A percentile compares a stretch with the other conserved stretches of the same genome.
Evolutionary conservation across 139 green algal species (phyloP).

Genomic region (Pleodorina starrii): DNA sequence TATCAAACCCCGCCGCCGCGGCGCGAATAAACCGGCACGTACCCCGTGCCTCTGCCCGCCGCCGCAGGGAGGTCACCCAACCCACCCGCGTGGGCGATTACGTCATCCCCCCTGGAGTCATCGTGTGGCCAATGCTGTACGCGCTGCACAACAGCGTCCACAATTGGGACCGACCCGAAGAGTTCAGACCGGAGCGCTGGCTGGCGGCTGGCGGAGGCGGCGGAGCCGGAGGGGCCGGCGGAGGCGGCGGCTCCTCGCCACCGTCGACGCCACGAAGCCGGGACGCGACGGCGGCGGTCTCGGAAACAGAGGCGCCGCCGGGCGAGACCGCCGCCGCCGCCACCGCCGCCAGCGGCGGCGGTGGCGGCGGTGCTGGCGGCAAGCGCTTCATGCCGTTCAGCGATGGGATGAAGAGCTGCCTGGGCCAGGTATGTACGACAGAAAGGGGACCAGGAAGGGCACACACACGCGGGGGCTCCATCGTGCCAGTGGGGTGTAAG

Average conservation of each 20-base stretch:
- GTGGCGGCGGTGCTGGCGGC: neutral
- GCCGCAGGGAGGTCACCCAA: slow-evolving; percentile 58
- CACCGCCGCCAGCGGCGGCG: neutral
- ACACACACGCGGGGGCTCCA: too few relatives aligned
- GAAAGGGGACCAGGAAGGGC: too few relatives aligned
- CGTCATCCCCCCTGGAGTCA: slow-evolving; percentile 60
- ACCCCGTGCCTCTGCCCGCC: neutral
- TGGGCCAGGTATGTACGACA: slow-evolving; percentile 63
- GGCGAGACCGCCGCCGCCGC: neutral
- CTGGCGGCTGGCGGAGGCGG: neutral
- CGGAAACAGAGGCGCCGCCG: too few relatives aligned
- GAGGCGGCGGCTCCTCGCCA: neutral
- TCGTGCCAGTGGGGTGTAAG: too few relatives aligned
- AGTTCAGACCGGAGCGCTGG: slow-evolving; percentile 51
- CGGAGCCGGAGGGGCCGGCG: neutral
- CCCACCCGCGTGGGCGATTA: slow-evolving; percentile 59
- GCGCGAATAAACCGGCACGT: too few relatives aligned
- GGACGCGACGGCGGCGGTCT: neutral
- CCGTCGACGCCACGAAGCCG: neutral
- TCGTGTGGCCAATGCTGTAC: slow-evolving; percentile 78
- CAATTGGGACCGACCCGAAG: slow-evolving; percentile 62
- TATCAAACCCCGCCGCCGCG: too few relatives aligned
- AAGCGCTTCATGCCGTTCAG: slow-evolving; percentile 68
- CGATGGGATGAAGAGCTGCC: slow-evolving; percentile 73
- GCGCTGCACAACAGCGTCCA: slow-evolving; percentile 67